These are phyloP conservation scores for Papiliotrema laurentii DNA, from an alignment of 1,284 basidiomycete species.

Conservation along the genomic window DNA sequence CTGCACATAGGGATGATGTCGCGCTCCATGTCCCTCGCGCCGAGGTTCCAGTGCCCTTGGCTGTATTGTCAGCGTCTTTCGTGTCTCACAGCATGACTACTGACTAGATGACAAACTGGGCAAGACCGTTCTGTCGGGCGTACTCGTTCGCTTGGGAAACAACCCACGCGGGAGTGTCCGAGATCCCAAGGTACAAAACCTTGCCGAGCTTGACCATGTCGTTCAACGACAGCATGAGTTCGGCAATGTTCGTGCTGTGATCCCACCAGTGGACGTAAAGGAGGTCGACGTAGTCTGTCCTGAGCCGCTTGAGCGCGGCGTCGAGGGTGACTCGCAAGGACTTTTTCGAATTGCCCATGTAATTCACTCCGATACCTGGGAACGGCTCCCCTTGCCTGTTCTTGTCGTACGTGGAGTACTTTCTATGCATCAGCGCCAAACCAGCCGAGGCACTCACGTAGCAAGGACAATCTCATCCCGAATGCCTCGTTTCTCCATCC, in stretches of 20 bases:
- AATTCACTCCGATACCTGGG: constrained; percentile 32
- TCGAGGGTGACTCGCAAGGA: constrained; percentile 18
- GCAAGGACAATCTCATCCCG: constrained; percentile 30
- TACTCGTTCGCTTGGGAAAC: constrained; percentile 55
- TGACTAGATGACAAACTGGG: constrained; percentile 56
- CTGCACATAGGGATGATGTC: constrained; percentile 61
- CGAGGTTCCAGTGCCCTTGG: constrained; percentile 56
- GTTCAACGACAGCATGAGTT: constrained; percentile 50
- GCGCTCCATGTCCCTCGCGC: constrained; percentile 53
- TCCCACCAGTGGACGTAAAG: constrained; percentile 42
- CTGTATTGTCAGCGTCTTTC: constrained; percentile 5
- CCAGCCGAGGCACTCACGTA: constrained; percentile 12
- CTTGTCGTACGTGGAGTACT: constrained; percentile 26
- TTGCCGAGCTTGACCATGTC: constrained; percentile 45
- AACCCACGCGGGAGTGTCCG: constrained; percentile 56
- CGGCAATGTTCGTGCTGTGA: constrained; percentile 46
- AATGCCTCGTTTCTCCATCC: constrained; percentile 44
- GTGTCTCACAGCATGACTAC: constrained; percentile 20
- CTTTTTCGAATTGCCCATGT: constrained; percentile 42
- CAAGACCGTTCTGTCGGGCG: constrained; percentile 51
- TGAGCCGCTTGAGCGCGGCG: constrained; percentile 45
- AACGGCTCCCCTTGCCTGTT: constrained; percentile 15
- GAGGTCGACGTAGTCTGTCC: constrained; percentile 50
- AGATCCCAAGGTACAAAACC: constrained; percentile 49
- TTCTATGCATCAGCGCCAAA: constrained; percentile 12